These are phyloP conservation scores for Myrica gale DNA, from an alignment of 306 rosid species.

Conservation along the genomic window DNA sequence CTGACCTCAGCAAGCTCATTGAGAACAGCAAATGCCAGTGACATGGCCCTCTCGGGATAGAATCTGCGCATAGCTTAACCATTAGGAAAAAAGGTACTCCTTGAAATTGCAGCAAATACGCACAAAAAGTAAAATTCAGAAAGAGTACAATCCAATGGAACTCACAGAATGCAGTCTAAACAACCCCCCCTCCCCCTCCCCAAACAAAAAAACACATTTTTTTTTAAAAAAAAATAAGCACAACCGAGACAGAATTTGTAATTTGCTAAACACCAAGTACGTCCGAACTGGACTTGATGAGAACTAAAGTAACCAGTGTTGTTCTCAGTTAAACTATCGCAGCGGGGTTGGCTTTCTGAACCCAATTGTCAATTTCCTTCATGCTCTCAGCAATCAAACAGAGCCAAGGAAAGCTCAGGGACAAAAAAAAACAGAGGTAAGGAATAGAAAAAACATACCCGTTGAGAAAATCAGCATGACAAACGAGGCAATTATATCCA, in stretches of 20 bases:
- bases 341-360: neutral
- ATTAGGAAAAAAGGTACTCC: neutral
- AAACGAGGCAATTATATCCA: conserved; percentile 84
- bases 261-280: too few species aligned
- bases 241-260: too few species aligned
- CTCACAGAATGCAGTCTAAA: neutral
- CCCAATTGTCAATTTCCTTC: neutral
- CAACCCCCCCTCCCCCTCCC: neutral
- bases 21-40: conserved; percentile 71
- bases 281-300: neutral
- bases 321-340: too few species aligned
- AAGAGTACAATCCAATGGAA: neutral
- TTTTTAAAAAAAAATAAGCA: too few species aligned
- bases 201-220: too few species aligned
- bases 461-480: conserved; percentile 72
- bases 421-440: too few species aligned
- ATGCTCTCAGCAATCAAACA: neutral
- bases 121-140: neutral
- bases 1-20: conserved; percentile 89
- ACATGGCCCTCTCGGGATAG: conserved; percentile 64
- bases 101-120: neutral
- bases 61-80: conserved; percentile 53
- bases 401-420: neutral
- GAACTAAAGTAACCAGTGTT: neutral
- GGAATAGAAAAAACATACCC: conserved; percentile 48